Conservation (phyloP, 208 protist genomes). For the Leishmania tarentolae region DNA sequence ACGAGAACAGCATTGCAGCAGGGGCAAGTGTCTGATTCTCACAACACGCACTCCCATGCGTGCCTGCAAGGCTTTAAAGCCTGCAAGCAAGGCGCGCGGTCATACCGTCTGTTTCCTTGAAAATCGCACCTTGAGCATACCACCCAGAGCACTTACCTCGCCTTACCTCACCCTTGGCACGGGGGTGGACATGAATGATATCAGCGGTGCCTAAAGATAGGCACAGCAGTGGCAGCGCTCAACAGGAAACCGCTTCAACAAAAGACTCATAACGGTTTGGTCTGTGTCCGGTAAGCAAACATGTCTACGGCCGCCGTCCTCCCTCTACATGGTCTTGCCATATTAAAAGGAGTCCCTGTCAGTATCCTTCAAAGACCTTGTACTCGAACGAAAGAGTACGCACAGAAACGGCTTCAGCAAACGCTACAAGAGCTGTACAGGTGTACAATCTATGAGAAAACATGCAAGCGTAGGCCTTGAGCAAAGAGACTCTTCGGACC, state of each 20-base stretch:
- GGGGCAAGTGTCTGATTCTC: not conserved
- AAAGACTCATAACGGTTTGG: not conserved
- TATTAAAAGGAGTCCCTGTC: not conserved
- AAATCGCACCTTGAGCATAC: not conserved
- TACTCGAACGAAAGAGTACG: not conserved
- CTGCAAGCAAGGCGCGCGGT: not conserved
- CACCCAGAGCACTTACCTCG: not conserved
- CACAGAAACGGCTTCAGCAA: not conserved
- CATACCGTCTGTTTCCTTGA: not conserved
- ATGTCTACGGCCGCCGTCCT: not conserved
- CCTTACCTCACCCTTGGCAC: no score
- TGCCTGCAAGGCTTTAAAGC: not conserved
- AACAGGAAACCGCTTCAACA: not conserved
- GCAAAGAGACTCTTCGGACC: not conserved
- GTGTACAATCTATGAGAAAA: constrained; percentile 4
- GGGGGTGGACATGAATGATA: not conserved
- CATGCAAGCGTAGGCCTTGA: not conserved
- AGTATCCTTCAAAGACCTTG: not conserved
- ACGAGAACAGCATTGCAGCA: constrained; percentile 1
- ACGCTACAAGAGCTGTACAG: not conserved
- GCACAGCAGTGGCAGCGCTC: not conserved
- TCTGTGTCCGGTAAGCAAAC: not conserved
- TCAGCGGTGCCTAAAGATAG: not conserved
- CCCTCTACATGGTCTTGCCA: not conserved
- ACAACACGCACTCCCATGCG: not conserved